phyloP scores from a whole-genome alignment of 805 yeast species.

The Candida saitoana region DNA sequence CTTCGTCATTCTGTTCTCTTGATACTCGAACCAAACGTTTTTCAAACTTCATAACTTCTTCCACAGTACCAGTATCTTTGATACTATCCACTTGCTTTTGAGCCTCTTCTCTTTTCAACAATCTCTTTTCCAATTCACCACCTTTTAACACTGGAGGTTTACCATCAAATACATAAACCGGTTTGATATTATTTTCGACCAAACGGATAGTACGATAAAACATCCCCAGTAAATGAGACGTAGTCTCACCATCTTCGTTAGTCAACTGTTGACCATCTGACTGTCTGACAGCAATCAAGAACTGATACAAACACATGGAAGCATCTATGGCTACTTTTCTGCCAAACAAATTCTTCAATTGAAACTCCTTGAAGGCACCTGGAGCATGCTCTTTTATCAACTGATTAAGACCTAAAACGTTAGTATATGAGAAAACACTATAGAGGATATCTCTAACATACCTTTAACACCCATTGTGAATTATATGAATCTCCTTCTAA shows the following conservation, averaged over 20 bases:
- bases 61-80: constrained; percentile 75
- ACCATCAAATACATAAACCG: constrained; percentile 96
- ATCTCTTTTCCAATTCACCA: constrained; percentile 86
- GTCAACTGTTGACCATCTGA: constrained; percentile 94
- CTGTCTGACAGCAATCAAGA: constrained; percentile 92
- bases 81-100: constrained; percentile 67
- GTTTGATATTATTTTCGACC: constrained; percentile 91
- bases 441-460: constrained; percentile 15
- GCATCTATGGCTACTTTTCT: constrained; percentile 97
- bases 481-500: not conserved
- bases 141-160: constrained; percentile 93
- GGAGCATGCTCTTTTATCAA: constrained; percentile 90
- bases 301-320: constrained; percentile 95
- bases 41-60: constrained; percentile 71
- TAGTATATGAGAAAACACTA: not conserved
- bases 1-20: constrained; percentile 89
- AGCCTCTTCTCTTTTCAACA: constrained; percentile 78
- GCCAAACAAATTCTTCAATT: constrained; percentile 83
- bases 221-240: constrained; percentile 93
- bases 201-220: constrained; percentile 88
- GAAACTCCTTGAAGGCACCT: constrained; percentile 66
- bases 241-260: constrained; percentile 83
- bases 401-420: constrained; percentile 67
- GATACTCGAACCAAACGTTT: constrained; percentile 88
- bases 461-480: constrained; percentile 49